Evolutionary conservation across 495 filamentous ascomycete genomes (phyloP).

Genomic region (Annulohypoxylon stygium): DNA sequence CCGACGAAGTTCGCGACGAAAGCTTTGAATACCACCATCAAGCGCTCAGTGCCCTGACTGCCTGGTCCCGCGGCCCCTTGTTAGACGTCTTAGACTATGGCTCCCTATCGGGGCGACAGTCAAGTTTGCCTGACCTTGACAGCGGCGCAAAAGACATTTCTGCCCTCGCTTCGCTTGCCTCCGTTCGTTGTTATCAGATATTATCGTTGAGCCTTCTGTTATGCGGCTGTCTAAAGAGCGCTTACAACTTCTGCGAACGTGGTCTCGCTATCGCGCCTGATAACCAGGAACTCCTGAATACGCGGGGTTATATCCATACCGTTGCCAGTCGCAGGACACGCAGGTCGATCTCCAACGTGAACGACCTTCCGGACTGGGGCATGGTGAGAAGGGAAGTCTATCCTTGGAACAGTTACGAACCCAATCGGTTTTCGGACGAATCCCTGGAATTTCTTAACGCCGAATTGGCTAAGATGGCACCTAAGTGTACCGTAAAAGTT

Average conservation of each 20-base stretch:
- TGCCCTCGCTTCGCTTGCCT: constrained; percentile 57
- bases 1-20: constrained; percentile 82
- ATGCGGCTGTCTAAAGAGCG: constrained; percentile 78
- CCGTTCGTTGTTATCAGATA: constrained; percentile 66
- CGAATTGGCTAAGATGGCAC: constrained; percentile 72
- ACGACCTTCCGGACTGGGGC: constrained; percentile 76
- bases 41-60: constrained; percentile 59
- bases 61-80: constrained; percentile 48
- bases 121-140: constrained; percentile 54
- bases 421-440: constrained; percentile 80
- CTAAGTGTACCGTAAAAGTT: constrained; percentile 77
- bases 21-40: constrained; percentile 73
- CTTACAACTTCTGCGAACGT: constrained; percentile 72
- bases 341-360: constrained; percentile 61
- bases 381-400: constrained; percentile 88
- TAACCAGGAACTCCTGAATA: constrained; percentile 63
- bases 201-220: constrained; percentile 71
- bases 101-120: constrained; percentile 53
- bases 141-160: constrained; percentile 41
- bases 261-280: constrained; percentile 59
- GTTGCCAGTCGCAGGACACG: constrained; percentile 59
- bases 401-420: constrained; percentile 92
- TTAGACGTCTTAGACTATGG: constrained; percentile 59
- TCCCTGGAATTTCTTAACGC: constrained; percentile 76
- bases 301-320: constrained; percentile 61